Percentiles rank a stretch among this genome's conserved stretches.
These are phyloP conservation scores for peach (Prunus persica) DNA, from an alignment of 306 rosid genomes.

Conservation along the genomic window DNA sequence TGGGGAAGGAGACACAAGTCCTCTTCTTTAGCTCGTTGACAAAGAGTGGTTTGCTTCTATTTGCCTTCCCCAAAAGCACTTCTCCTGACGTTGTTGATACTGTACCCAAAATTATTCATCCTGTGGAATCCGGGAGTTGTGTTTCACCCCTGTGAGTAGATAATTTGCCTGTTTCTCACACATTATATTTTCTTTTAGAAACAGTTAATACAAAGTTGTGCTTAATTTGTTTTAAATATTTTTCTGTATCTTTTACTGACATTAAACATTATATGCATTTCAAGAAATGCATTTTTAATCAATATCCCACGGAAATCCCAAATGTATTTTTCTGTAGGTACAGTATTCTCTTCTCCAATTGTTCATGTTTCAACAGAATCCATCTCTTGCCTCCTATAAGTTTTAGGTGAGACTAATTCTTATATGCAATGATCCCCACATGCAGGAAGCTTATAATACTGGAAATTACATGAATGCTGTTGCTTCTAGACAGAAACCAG, in stretches of 20 bases:
- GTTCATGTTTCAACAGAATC: background rate
- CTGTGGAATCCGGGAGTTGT: slow-evolving; percentile 46
- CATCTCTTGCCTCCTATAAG: slow-evolving; percentile 4
- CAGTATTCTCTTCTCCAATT: background rate
- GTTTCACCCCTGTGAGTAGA: slow-evolving; percentile 56
- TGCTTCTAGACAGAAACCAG: slow-evolving; percentile 65
- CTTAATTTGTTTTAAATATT: too few species aligned
- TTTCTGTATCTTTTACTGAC: background rate
- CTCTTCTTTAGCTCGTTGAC: slow-evolving; percentile 75
- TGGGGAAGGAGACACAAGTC: slow-evolving; percentile 24
- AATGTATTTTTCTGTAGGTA: background rate
- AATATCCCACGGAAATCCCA: background rate
- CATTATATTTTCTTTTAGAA: background rate
- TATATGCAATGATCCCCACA: slow-evolving; percentile 1
- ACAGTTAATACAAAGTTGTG: too few species aligned
- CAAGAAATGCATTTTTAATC: background rate
- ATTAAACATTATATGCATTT: background rate
- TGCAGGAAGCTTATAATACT: slow-evolving; percentile 70
- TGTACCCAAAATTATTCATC: slow-evolving; percentile 48
- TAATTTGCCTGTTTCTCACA: background rate
- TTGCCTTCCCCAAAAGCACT: slow-evolving; percentile 40
- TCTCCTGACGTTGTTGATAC: slow-evolving; percentile 44
- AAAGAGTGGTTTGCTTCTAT: slow-evolving; percentile 76
- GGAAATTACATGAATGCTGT: slow-evolving; percentile 74
- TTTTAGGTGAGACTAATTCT: background rate